These are phyloP conservation scores for Lentinula sp. DNA, from an alignment of 768 basidiomycete genomes.

Conservation along the genomic window DNA sequence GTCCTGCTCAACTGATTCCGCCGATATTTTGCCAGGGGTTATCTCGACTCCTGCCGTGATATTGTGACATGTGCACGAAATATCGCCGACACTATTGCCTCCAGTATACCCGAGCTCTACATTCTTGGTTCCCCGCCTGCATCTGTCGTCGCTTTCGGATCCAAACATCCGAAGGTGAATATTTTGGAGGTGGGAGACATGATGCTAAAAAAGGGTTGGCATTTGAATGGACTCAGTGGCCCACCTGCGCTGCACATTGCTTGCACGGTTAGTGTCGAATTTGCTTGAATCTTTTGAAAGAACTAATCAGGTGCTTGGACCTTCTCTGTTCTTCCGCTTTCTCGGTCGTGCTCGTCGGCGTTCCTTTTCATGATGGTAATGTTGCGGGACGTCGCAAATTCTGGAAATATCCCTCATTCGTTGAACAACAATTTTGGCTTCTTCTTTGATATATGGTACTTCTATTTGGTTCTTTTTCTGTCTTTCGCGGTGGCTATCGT, in stretches of 20 bases:
- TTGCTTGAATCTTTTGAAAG: neutral
- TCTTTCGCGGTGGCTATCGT: neutral
- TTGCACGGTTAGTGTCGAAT: constrained; percentile 64
- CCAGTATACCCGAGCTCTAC: constrained; percentile 76
- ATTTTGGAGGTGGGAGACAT: constrained; percentile 87
- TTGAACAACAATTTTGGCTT: neutral
- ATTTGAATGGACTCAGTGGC: constrained; percentile 75
- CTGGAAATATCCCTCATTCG: neutral
- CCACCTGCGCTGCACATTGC: constrained; percentile 91
- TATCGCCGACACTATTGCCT: constrained; percentile 61
- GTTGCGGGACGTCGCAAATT: neutral
- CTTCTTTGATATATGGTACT: neutral
- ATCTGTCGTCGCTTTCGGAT: constrained; percentile 86
- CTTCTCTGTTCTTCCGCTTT: neutral
- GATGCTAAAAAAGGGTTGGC: constrained; percentile 87
- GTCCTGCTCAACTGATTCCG: constrained; percentile 1
- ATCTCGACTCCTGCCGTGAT: constrained; percentile 74
- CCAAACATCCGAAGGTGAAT: constrained; percentile 55
- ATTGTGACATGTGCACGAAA: constrained; percentile 73
- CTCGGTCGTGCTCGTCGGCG: neutral
- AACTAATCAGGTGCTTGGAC: neutral
- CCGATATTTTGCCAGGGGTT: constrained; percentile 51
- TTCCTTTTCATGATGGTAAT: neutral
- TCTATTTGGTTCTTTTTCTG: neutral
- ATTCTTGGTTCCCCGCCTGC: constrained; percentile 86